phyloP scores from a whole-genome alignment of 2,329 filamentous ascomycete species.

The Fusarium abutilonis region DNA sequence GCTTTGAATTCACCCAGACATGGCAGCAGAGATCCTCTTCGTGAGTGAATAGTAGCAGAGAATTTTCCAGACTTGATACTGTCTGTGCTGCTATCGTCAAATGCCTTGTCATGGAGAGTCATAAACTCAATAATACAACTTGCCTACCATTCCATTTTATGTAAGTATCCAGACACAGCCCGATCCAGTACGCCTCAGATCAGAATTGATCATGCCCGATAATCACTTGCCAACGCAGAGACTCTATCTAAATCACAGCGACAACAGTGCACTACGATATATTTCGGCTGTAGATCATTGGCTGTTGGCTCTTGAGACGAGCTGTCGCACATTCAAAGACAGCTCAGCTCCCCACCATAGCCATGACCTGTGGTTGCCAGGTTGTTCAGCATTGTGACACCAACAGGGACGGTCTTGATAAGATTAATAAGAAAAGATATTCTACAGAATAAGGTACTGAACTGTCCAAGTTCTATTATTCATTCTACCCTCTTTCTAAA shows the following conservation, averaged over 20 bases:
- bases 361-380: constrained; percentile 6
- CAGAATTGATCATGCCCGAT: constrained; percentile 6
- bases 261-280: not conserved
- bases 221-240: constrained; percentile 2
- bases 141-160: not conserved
- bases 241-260: constrained; percentile 3
- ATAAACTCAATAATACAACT: not conserved
- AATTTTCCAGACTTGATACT: too few species aligned
- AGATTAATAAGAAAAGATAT: too few species aligned
- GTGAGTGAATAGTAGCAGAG: too few species aligned
- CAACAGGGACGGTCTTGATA: too few species aligned
- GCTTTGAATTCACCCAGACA: too few species aligned
- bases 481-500: too few species aligned
- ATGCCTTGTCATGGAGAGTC: not conserved
- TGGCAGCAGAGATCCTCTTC: too few species aligned
- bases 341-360: constrained; percentile 13
- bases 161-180: not conserved
- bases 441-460: too few species aligned
- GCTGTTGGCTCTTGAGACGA: not conserved
- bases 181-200: constrained; percentile 6
- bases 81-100: too few species aligned
- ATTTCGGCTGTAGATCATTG: constrained; percentile 25
- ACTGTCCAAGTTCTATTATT: too few species aligned
- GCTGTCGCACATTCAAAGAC: constrained; percentile 9
- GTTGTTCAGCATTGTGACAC: not conserved